These are phyloP conservation scores for Quercus agrifolia DNA, from an alignment of 306 rosid genomes.

Conservation along the genomic window DNA sequence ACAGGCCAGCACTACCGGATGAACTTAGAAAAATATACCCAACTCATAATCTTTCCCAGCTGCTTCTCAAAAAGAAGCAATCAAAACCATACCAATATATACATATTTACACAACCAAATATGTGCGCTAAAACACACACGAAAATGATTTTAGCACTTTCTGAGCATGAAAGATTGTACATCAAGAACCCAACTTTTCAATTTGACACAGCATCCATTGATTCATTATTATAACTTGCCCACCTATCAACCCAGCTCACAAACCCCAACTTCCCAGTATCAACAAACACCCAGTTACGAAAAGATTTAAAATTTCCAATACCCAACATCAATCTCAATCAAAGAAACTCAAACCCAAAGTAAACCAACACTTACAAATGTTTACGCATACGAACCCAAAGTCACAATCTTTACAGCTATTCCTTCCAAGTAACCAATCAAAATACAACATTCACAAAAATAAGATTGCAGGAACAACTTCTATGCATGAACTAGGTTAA, in stretches of 20 bases:
- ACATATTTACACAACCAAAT: neutral
- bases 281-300: neutral
- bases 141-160: neutral
- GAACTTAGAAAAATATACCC: too few species aligned
- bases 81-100: conserved; percentile 8
- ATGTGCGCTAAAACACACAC: neutral
- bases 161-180: neutral
- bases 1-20: too few species aligned
- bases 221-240: neutral
- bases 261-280: neutral
- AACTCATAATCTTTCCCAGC: neutral
- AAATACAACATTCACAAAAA: neutral
- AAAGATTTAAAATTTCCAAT: neutral
- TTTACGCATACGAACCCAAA: neutral
- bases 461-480: neutral
- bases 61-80: neutral
- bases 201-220: neutral
- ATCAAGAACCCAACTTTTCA: neutral
- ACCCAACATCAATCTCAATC: neutral
- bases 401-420: neutral
- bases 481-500: neutral
- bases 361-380: neutral
- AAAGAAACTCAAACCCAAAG: neutral
- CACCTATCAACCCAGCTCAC: neutral
- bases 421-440: neutral